Evolutionary conservation across 148 eudicot species (phyloP), one percentile per base, ranked within the genome.

Genomic region (Dysphania ambrosioides): DNA sequence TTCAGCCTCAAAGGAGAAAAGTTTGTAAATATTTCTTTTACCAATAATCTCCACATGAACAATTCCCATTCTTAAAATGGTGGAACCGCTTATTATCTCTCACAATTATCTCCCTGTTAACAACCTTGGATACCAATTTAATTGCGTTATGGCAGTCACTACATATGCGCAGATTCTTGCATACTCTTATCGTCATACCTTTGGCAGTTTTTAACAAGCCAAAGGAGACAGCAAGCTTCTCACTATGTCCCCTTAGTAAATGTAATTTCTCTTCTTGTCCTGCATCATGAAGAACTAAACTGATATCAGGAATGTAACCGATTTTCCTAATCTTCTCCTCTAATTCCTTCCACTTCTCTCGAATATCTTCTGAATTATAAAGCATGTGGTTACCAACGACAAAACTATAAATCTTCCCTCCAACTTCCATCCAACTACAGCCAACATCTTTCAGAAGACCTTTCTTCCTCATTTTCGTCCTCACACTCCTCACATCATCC

Each of bases 341-440:
- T 41, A 87, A 49, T 30, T 60, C 78, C 34, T 76, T 76, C 89
- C 88, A 87, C 42, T 49, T 79, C 44, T 62, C 38, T 32, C 61
- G 78, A 23, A 80, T 78, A 6, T 74, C 79, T 76, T 6, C 57
- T 40, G 80, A 76, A 58, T 75, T 79, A 3, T 73, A 72, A 35
- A 79, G 62, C 79, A 32, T 73, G 55, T 56, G 77, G 57, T 83
- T 85, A 23, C 91, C 88, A 71, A 57, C 86, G 29, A 78, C 58
- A 64, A 90, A 90, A 62, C 57, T 78, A 67, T 79, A 79, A 12
- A 78, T 56, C 75, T 74, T 82, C 35, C 91, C 86, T 71, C 73
- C 86, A 36, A 77, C 40, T 83, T 88, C 87, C 15, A 86, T 77
- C 95, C 90, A 88, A 79, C 91, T 90, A 65, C 82, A 80, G 8